Evolutionary conservation across 108 stramenopile genomes (phyloP), one percentile per base, ranked within the genome.

Genomic region (Phaeodactylum tricornutum): DNA sequence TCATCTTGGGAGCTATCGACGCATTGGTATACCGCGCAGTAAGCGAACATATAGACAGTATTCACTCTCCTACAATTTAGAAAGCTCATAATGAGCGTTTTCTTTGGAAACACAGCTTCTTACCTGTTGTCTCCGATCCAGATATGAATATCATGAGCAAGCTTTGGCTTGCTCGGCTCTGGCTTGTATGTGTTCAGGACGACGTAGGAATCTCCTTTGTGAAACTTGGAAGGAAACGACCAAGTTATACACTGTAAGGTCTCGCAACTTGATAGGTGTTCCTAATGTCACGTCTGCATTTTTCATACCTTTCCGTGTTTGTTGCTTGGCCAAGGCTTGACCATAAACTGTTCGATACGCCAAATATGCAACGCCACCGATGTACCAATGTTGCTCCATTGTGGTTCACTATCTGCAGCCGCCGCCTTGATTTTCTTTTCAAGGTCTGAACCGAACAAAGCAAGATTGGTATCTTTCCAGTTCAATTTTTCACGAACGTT

Each of bases 51-150:
- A 34, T 34, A 34, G 33, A 34, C 12, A 12, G 9, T 12, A 34
- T 11, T 34, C 33, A 11, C 12, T 34, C 9, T 11, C 33, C 12
- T 11, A 34, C 12, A 34, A 37, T n/a, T n/a, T n/a, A n/a, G n/a
- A n/a, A n/a, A n/a, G n/a, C n/a, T n/a, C n/a, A n/a, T n/a, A n/a
- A n/a, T n/a, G n/a, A n/a, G n/a, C n/a, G n/a, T n/a, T n/a, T n/a
- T n/a, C n/a, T n/a, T n/a, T n/a, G n/a, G n/a, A n/a, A n/a, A n/a
- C n/a, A n/a, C n/a, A n/a, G n/a, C n/a, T n/a, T n/a, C n/a, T n/a
- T n/a, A n/a, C n/a, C n/a, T n/a, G n/a, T n/a, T n/a, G n/a, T n/a
- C 48, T 4, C 94, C 94, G 54, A 89, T 76, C 81, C 83, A 92
- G 53, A 92, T 72, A 57, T 82, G 79, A 28, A 91, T 49, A 54